phyloP scores from a whole-genome alignment of 169 alveolate species.

The Toxoplasma gondii region DNA sequence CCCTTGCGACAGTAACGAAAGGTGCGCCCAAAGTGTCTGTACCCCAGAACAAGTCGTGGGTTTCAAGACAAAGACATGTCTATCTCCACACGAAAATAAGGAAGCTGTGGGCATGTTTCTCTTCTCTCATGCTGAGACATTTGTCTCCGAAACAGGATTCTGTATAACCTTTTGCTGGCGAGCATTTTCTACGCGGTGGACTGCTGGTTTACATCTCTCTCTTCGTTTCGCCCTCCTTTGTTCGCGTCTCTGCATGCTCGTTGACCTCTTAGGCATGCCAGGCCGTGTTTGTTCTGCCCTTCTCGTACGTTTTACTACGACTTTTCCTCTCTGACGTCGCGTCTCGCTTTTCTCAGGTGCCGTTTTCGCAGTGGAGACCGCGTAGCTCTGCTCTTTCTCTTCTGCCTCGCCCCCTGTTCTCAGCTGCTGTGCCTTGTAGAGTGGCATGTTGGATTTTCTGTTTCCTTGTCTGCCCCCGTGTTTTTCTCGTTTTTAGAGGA shows the following conservation, averaged over 20 bases:
- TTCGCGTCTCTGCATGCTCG: too few relatives aligned
- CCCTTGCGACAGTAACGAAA: conserved; percentile 70
- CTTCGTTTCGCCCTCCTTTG: background rate
- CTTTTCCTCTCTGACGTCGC: background rate
- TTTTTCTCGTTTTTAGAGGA: conserved; percentile 78
- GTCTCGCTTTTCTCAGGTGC: background rate
- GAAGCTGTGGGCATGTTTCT: too few relatives aligned
- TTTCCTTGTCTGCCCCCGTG: too few relatives aligned
- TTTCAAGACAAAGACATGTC: too few relatives aligned
- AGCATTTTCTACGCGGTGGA: background rate
- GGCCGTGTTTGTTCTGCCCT: too few relatives aligned
- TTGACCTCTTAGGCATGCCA: too few relatives aligned
- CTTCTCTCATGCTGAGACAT: background rate
- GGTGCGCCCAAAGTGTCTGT: conserved; percentile 31
- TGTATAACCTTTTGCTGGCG: background rate
- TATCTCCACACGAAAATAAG: too few relatives aligned
- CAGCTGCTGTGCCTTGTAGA: too few relatives aligned
- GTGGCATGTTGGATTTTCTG: too few relatives aligned
- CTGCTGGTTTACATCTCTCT: background rate
- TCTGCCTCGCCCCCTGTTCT: background rate
- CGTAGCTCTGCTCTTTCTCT: background rate
- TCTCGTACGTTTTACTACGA: too few relatives aligned
- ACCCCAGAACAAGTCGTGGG: too few relatives aligned
- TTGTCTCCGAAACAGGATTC: background rate
- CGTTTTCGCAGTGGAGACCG: too few relatives aligned